phyloP scores from a whole-genome alignment of 2,329 filamentous ascomycete genomes.

The Clonostachys chloroleuca region DNA sequence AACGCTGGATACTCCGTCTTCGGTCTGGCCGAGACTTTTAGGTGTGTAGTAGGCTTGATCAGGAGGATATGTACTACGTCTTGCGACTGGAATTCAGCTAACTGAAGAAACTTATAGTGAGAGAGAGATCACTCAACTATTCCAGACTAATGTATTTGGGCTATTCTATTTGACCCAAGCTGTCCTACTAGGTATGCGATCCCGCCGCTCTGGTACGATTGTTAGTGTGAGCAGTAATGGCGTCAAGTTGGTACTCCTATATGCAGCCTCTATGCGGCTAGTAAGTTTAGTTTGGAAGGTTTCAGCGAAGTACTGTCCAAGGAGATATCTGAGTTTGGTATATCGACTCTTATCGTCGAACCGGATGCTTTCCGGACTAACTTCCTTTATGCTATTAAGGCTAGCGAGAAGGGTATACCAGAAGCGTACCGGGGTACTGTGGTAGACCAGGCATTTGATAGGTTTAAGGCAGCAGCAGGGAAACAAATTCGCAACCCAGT shows the following conservation, averaged over 20 bases:
- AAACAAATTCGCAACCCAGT: slow-evolving; percentile 32
- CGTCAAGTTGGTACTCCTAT: slow-evolving; percentile 27
- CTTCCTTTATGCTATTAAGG: slow-evolving; percentile 23
- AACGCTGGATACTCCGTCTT: slow-evolving; percentile 40
- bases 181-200: slow-evolving; percentile 40
- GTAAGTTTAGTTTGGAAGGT: slow-evolving; percentile 37
- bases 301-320: slow-evolving; percentile 32
- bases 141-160: slow-evolving; percentile 45
- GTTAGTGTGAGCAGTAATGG: slow-evolving; percentile 40
- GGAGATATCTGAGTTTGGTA: slow-evolving; percentile 37
- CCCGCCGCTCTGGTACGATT: slow-evolving; percentile 31
- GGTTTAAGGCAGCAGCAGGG: slow-evolving; percentile 15
- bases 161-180: slow-evolving; percentile 39
- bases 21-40: slow-evolving; percentile 29
- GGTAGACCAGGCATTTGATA: slow-evolving; percentile 13
- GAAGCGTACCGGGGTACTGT: slow-evolving; percentile 16
- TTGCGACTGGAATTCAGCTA: too few species aligned
- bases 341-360: slow-evolving; percentile 38
- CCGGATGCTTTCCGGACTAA: slow-evolving; percentile 45
- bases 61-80: too few species aligned
- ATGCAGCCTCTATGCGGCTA: slow-evolving; percentile 36
- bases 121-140: slow-evolving; percentile 29
- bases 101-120: slow-evolving; percentile 6
- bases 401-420: slow-evolving; percentile 4
- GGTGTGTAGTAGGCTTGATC: background rate